Base-by-base conservation (phyloP, 371 early-diverging fungal species). In the Conidiobolus incongruus region DNA sequence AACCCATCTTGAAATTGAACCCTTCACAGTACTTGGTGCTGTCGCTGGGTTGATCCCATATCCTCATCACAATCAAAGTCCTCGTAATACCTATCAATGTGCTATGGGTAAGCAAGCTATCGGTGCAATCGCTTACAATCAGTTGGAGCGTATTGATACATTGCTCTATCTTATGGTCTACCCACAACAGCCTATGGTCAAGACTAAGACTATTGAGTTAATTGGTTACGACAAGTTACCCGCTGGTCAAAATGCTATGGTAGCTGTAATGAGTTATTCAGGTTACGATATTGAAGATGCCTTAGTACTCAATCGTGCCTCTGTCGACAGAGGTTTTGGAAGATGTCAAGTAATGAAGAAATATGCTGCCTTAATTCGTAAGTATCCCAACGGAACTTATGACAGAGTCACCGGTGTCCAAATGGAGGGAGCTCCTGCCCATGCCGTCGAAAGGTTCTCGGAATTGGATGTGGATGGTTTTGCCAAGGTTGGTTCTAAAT, bases 81-180 rank as follows among this genome's bases (percentile, higher is more conserved):
- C 99, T 24, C 83, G 99, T 68, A 99, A 99, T 66, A 99, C 99
- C 26, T 84, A 85, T 51, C 94, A 94, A 68, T 99, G 95, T 58
- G 99, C 99, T 58, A 99, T 99, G 99, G 99, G 98, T 57, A 99
- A 99, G 66, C 99, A 99, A 65, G 99, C 99, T 38, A 97, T 99
- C 45, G 99, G 99, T 24, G 80, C 87, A 16, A 94, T 95, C 49
- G 88, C 84, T 8, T 89, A 88, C 51, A 98, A 98, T 59, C 88
- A 93, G 56, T 61, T 90, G 47, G 76, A 81, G 47, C 79, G 99
- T 52, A 91, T 93, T 50, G 99, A 99, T 65, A 95, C 97, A 1
- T 60, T 94, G 38, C 69, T 93, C 32, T 88, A 98, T 60, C 61
- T 96, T 35, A 78, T 99, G 77, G 81, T 81, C 35, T 97, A 98